Conservation (phyloP, 805 yeast genomes). For the Saccharomycopsis sp. region DNA sequence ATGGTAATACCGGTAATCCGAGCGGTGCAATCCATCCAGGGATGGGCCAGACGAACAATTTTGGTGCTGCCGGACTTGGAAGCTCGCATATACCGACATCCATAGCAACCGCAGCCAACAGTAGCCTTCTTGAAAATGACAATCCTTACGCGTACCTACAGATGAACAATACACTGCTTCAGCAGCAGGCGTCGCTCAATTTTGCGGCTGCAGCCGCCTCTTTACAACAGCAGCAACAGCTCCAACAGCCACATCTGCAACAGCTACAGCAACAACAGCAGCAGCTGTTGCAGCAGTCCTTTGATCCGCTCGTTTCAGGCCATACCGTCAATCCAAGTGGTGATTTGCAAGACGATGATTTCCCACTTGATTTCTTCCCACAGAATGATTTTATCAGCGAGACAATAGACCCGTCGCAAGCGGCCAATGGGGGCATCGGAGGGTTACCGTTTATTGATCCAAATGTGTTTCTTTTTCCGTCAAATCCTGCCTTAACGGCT, state of each 20-base stretch:
- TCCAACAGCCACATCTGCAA: slow-evolving; percentile 1
- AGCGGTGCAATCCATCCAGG: no score
- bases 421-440: slow-evolving; percentile 16
- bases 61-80: not conserved
- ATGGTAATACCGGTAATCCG: no score
- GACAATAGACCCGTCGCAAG: slow-evolving; percentile 15
- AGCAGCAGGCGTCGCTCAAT: slow-evolving; percentile 2
- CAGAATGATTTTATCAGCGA: slow-evolving; percentile 32
- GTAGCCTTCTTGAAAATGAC: no score
- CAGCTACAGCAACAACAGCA: slow-evolving; percentile 1
- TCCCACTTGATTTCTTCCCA: slow-evolving; percentile 65
- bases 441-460: slow-evolving; percentile 20
- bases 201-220: not conserved
- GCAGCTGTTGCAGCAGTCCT: not conserved
- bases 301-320: slow-evolving; percentile 7
- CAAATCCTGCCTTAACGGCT: slow-evolving; percentile 5
- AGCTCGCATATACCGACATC: not conserved
- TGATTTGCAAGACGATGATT: slow-evolving; percentile 49
- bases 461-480: slow-evolving; percentile 4
- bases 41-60: no score
- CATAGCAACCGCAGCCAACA: not conserved
- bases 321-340: slow-evolving; percentile 19
- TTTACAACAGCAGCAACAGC: not conserved
- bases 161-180: not conserved
- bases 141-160: slow-evolving; percentile 11